Base-by-base conservation (phyloP, 1,139 yeast genomes). In the Candida sanyaensis region DNA sequence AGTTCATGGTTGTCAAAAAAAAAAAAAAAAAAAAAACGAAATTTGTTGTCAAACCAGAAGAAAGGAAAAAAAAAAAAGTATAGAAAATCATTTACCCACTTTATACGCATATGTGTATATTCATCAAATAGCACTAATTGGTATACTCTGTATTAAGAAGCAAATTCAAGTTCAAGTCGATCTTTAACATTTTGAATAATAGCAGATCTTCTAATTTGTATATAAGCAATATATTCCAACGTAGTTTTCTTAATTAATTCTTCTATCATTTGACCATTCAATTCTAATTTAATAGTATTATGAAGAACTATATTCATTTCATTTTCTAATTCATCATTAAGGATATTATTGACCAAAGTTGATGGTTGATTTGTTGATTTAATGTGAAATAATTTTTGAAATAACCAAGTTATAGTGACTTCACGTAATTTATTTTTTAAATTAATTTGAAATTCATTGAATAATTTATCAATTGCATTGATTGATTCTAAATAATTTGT, bases 121-220 rank as follows among this genome's bases (percentile, higher is more conserved):
- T 17, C 21, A 17, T 17, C 21, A 17, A 17, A 17, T 17, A 17
- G 21, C 21, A 17, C 21, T 17, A 17, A 17, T 17, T 17, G 21
- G n/a, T 17, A 17, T 17, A 17, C 2, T 17, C 21, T 3, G 3
- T 17, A 26, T 4, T 26, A 3, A 26, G 39, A n/a, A 36, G 3
- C 7, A 6, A 36, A 36, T 8, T 24, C 39, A 5, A 24, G 23
- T 5, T 36, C 13, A 26, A 36, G 29, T 9, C 24, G 12, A 4
- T 36, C 39, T 24, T 36, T 36, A 9, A 36, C 39, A 6, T 36
- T 36, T 36, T 36, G 39, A 24, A 36, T 27, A 23, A 36, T 36
- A 11, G 29, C 39, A 6, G 39, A 36, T 36, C 30, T 36, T 36
- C 39, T 36, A 36, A 36, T 12, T 36, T 36, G 39, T 29, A 36